These are phyloP conservation scores for Melampsora americana DNA, from an alignment of 1,284 basidiomycete species.

Conservation along the genomic window DNA sequence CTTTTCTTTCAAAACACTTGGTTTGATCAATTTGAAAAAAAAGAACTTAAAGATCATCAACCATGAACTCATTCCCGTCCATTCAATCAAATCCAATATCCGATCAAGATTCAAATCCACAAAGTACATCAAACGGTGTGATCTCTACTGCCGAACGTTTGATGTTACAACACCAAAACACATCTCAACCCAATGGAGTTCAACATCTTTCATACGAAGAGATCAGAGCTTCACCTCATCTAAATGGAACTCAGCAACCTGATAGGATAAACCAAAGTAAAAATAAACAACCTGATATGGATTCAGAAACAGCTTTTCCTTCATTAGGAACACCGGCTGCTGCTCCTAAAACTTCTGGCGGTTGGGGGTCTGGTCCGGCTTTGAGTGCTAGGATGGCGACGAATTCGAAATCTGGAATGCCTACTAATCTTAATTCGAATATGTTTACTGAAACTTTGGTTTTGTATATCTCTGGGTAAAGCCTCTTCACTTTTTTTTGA, in stretches of 20 bases:
- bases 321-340: slow-evolving; percentile 52
- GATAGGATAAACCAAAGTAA: slow-evolving; percentile 8
- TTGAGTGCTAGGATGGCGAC: slow-evolving; percentile 41
- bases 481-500: slow-evolving; percentile 47
- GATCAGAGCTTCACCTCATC: background rate
- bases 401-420: slow-evolving; percentile 23
- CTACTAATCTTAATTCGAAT: slow-evolving; percentile 2
- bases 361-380: slow-evolving; percentile 50
- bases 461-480: slow-evolving; percentile 49
- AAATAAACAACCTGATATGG: slow-evolving; percentile 44
- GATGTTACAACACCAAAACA: slow-evolving; percentile 26
- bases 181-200: background rate
- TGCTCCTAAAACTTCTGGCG: slow-evolving; percentile 48
- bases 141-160: background rate
- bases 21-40: no score
- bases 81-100: no score
- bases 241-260: background rate
- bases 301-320: slow-evolving; percentile 54
- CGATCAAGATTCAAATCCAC: no score
- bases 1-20: no score
- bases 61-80: no score
- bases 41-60: no score
- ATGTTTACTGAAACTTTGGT: slow-evolving; percentile 33
- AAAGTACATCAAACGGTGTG: no score
- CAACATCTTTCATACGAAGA: slow-evolving; percentile 32